Percentiles rank a stretch among this genome's conserved stretches.
Conservation (phyloP, 768 basidiomycete species). For the Chlorophyllum brunneum region DNA sequence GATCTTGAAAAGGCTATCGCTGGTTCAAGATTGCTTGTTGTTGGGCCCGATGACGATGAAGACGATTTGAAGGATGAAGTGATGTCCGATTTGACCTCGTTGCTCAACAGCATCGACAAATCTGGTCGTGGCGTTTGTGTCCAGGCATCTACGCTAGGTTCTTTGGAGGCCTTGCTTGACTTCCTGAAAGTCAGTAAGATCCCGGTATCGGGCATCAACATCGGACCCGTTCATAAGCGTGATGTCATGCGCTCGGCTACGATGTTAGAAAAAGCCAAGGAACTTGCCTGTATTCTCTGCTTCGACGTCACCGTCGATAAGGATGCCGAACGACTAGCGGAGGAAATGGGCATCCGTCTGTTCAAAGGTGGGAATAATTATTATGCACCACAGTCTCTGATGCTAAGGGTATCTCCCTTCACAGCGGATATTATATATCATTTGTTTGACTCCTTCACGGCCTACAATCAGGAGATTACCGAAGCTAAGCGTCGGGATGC, state of each 20-base stretch:
- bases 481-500: slow-evolving; percentile 93
- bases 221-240: slow-evolving; percentile 94
- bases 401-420: slow-evolving; percentile 12
- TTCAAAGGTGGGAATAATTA: slow-evolving; percentile 87
- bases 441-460: slow-evolving; percentile 93
- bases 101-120: slow-evolving; percentile 90
- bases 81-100: slow-evolving; percentile 90
- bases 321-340: slow-evolving; percentile 87
- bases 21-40: slow-evolving; percentile 89
- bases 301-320: slow-evolving; percentile 95
- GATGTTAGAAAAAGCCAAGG: slow-evolving; percentile 95
- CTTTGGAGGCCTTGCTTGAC: slow-evolving; percentile 92
- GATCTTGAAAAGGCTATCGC: slow-evolving; percentile 98
- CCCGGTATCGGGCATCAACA: slow-evolving; percentile 95
- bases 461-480: slow-evolving; percentile 86
- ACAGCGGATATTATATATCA: slow-evolving; percentile 98
- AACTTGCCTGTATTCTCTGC: slow-evolving; percentile 91
- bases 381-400: too few relatives aligned
- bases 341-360: slow-evolving; percentile 89
- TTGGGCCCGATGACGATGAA: slow-evolving; percentile 95
- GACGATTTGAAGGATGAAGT: slow-evolving; percentile 92
- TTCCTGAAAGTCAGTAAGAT: slow-evolving; percentile 96
- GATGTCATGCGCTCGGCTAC: slow-evolving; percentile 90
- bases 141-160: slow-evolving; percentile 95
- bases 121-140: slow-evolving; percentile 97